Percentiles rank a stretch among this genome's conserved stretches.
These are phyloP conservation scores for Inga oerstediana DNA, from an alignment of 306 rosid genomes.

Conservation along the genomic window DNA sequence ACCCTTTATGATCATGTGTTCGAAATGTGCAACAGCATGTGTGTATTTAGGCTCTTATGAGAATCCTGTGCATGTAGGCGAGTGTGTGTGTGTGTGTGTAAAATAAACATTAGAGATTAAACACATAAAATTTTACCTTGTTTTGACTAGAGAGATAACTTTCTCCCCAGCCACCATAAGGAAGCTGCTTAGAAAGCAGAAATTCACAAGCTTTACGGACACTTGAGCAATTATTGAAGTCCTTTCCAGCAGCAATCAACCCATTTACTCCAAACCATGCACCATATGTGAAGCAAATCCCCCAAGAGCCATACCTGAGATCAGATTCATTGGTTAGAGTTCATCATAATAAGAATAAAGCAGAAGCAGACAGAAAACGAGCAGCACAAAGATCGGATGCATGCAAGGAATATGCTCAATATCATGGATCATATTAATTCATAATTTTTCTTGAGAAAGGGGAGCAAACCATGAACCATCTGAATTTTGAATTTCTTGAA, in stretches of 20 bases:
- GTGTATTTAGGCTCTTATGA: not conserved
- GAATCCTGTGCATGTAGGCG: not conserved
- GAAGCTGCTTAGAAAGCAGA: slow-evolving; percentile 74
- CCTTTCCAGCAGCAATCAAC: slow-evolving; percentile 77
- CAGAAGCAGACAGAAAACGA: slow-evolving; percentile 10
- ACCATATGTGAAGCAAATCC: slow-evolving; percentile 85
- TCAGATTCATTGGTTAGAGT: slow-evolving; percentile 41
- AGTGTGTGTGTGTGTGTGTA: not conserved
- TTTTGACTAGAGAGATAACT: slow-evolving; percentile 88
- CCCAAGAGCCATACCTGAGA: slow-evolving; percentile 95
- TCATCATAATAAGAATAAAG: slow-evolving; percentile 14
- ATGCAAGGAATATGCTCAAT: slow-evolving; percentile 23
- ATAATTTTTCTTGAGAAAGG: slow-evolving; percentile 9
- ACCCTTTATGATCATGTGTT: slow-evolving; percentile 15
- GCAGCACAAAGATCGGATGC: slow-evolving; percentile 24
- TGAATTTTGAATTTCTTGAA: slow-evolving; percentile 63
- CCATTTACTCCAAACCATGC: slow-evolving; percentile 86
- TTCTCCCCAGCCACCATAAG: slow-evolving; percentile 93
- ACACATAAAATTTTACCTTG: slow-evolving; percentile 52
- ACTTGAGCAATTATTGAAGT: slow-evolving; percentile 55
- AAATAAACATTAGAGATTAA: slow-evolving; percentile 7
- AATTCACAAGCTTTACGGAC: slow-evolving; percentile 76
- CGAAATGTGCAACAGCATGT: slow-evolving; percentile 13
- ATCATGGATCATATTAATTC: slow-evolving; percentile 11
- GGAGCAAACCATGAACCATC: slow-evolving; percentile 90